These are phyloP conservation scores for Oryza nivara DNA, from an alignment of 176 grass and related monocot species.

Conservation along the genomic window DNA sequence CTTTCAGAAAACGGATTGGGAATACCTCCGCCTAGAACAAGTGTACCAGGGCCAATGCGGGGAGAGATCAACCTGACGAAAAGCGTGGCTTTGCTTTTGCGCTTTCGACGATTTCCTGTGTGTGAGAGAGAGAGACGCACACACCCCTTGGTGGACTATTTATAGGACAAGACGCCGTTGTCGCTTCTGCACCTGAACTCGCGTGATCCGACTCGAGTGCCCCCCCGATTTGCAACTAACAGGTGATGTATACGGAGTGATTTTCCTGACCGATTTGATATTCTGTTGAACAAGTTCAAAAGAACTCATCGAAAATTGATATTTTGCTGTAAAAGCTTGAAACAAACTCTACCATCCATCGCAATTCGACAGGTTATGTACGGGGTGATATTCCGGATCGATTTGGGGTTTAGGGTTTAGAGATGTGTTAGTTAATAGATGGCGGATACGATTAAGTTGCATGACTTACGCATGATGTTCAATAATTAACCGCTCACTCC, in stretches of 20 bases:
- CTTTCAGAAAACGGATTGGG: background rate
- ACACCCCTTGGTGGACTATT: background rate
- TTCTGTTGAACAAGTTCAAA: no score
- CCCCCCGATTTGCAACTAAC: background rate
- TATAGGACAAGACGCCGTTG: conserved; percentile 29
- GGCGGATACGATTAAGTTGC: background rate
- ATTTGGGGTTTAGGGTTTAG: no score
- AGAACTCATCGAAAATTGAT: no score
- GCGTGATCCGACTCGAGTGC: background rate
- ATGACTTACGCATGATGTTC: background rate
- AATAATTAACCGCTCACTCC: no score
- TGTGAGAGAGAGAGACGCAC: no score
- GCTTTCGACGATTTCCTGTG: conserved; percentile 16
- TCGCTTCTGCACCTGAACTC: background rate
- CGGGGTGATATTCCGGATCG: no score
- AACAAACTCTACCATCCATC: no score
- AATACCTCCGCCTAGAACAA: conserved; percentile 10
- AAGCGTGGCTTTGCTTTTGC: background rate
- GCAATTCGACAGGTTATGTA: no score
- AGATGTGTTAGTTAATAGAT: no score
- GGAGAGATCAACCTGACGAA: conserved; percentile 16
- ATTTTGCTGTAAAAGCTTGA: no score
- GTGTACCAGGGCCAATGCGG: background rate
- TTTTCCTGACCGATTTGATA: no score
- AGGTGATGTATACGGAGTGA: no score